Base-by-base conservation (phyloP, 257 asterid species). In the Cordia subcordata region DNA sequence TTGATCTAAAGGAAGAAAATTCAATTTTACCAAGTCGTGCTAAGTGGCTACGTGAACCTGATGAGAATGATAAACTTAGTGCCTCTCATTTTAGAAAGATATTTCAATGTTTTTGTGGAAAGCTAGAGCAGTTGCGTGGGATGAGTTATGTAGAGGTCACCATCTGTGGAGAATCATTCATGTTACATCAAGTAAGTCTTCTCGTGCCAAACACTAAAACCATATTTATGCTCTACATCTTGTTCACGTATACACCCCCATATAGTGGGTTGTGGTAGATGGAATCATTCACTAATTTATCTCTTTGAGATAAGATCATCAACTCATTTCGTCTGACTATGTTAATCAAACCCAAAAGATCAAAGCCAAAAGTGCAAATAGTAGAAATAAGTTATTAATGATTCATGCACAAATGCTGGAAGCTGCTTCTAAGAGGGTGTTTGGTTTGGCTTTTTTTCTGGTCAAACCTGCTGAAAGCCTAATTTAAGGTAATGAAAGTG, bases 101-200 rank as follows among this genome's bases (percentile, higher is more conserved):
- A 60, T 82, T 84, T 51, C 82, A 79, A 23, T 92, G 99, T 58
- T 55, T 65, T 57, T 92, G 99, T 50, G 94, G 97, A 13, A 74
- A 81, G 61, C 39, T 92, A 84, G 90, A 84, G 81, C 85, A 56
- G 71, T 55, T 84, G 69, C 70, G 66, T 47, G 87, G 85, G 58
- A 58, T 72, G 72, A 82, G 76, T 52, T 92, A 67, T 46, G 77
- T 92, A 46, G 99, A 86, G 67, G 75, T 92, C 72, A 79, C 89
- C 57, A 79, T 92, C 45, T 82, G 80, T 66, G 99, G 99, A 52
- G 99, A 92, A 77, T 92, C 99, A 33, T 92, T 88, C 81, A 92
- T 92, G 99, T 70, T 92, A 79, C 97, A 92, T 77, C 99, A 91
- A 79, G 98, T 91, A 82, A 68, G 73, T 64, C 55, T 49, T 45